phyloP scores from a whole-genome alignment of 768 basidiomycete species.

The Collybiopsis confluens region DNA sequence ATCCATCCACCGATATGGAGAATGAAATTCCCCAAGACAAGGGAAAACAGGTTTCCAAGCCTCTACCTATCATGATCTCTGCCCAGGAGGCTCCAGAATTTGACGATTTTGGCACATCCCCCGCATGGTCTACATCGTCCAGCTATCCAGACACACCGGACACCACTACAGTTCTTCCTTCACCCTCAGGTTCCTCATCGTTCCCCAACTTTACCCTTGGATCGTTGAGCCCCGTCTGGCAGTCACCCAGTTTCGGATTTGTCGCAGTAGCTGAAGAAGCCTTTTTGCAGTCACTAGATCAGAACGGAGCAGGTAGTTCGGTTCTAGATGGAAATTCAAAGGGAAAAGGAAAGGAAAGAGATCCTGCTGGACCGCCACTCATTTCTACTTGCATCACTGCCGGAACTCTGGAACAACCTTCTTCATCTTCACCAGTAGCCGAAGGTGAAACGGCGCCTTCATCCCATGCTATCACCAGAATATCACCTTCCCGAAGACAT shows the following conservation, averaged over 20 bases:
- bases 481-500: constrained; percentile 42
- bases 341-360: constrained; percentile 57
- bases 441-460: constrained; percentile 7
- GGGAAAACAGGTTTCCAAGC: constrained; percentile 53
- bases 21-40: constrained; percentile 29
- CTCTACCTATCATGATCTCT: constrained; percentile 42
- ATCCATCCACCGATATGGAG: background rate
- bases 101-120: constrained; percentile 30
- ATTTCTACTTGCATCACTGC: constrained; percentile 45
- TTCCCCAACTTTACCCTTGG: constrained; percentile 12
- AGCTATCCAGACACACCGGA: constrained; percentile 19
- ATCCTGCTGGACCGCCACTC: constrained; percentile 44
- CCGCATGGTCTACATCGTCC: constrained; percentile 12
- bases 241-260: constrained; percentile 10
- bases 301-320: background rate
- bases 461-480: constrained; percentile 23
- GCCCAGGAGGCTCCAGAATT: constrained; percentile 20
- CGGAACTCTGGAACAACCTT: background rate
- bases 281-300: too few species aligned
- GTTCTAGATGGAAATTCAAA: constrained; percentile 25
- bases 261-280: background rate
- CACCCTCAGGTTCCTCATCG: constrained; percentile 22
- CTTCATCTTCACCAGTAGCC: background rate
- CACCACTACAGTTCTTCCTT: constrained; percentile 21
- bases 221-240: constrained; percentile 13